phyloP scores from a whole-genome alignment of 2,329 filamentous ascomycete genomes.

The Microsporum audouinii region DNA sequence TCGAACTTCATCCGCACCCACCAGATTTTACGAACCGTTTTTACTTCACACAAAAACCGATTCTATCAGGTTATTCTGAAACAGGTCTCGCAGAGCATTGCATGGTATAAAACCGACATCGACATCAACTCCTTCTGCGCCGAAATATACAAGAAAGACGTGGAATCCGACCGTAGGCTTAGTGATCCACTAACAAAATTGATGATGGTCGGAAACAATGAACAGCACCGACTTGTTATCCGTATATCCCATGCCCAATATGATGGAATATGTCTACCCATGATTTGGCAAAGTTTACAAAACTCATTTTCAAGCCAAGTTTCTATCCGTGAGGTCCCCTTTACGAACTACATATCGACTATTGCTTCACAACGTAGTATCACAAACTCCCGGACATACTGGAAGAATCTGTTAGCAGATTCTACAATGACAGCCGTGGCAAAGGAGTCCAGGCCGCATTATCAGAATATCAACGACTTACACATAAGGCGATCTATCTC shows the following conservation, averaged over 20 bases:
- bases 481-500: background rate
- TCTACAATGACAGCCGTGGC: background rate
- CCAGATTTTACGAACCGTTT: background rate
- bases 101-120: constrained; percentile 39
- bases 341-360: background rate
- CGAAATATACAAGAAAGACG: constrained; percentile 44
- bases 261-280: constrained; percentile 50
- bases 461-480: background rate
- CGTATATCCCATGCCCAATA: constrained; percentile 54
- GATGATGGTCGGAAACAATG: constrained; percentile 26
- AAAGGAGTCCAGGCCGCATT: background rate
- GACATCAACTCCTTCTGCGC: constrained; percentile 42
- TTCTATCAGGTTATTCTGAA: constrained; percentile 49
- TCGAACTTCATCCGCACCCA: background rate
- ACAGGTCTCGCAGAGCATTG: constrained; percentile 40
- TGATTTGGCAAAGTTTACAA: constrained; percentile 12
- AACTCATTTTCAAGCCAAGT: background rate
- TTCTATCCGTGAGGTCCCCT: background rate
- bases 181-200: constrained; percentile 53
- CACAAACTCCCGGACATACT: background rate
- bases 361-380: background rate
- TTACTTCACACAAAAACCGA: constrained; percentile 28
- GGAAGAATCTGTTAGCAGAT: background rate
- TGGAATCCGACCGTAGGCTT: constrained; percentile 43
- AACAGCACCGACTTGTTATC: constrained; percentile 36